Evolutionary conservation across 495 filamentous ascomycete genomes (phyloP).

Genomic region (Chaetomidium leptoderma): DNA sequence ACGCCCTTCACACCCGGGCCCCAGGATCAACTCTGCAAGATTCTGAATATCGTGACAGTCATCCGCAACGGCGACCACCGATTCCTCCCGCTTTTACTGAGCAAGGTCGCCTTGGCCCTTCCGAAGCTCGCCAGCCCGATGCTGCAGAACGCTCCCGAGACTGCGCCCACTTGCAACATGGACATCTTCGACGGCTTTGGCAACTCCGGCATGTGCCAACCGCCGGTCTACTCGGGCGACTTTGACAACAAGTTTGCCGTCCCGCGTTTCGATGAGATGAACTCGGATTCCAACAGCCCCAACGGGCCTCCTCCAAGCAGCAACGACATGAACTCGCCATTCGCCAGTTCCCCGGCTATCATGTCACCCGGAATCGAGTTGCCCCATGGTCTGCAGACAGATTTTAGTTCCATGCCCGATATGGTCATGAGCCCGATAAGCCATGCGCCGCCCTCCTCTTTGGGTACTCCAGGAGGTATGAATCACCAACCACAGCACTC

Average conservation of each 20-base stretch:
- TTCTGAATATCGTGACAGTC: constrained; percentile 60
- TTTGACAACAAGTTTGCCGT: constrained; percentile 36
- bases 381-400: constrained; percentile 27
- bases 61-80: constrained; percentile 67
- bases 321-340: constrained; percentile 45
- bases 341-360: constrained; percentile 41
- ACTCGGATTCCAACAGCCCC: constrained; percentile 37
- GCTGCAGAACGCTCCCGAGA: constrained; percentile 51
- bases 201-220: constrained; percentile 46
- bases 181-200: constrained; percentile 58
- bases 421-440: constrained; percentile 48
- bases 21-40: constrained; percentile 65
- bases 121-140: constrained; percentile 55
- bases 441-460: constrained; percentile 30
- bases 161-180: constrained; percentile 35
- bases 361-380: constrained; percentile 45
- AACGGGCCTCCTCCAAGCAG: constrained; percentile 30
- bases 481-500: constrained; percentile 33
- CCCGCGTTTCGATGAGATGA: constrained; percentile 40
- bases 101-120: constrained; percentile 63
- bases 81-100: constrained; percentile 65
- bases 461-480: constrained; percentile 32
- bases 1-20: constrained; percentile 61
- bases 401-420: constrained; percentile 44
- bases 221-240: constrained; percentile 33